Percentiles rank a stretch among this genome's conserved stretches.
Evolutionary conservation across 331 rosid genomes (phyloP).

Genomic region (Pyracantha coccinea): DNA sequence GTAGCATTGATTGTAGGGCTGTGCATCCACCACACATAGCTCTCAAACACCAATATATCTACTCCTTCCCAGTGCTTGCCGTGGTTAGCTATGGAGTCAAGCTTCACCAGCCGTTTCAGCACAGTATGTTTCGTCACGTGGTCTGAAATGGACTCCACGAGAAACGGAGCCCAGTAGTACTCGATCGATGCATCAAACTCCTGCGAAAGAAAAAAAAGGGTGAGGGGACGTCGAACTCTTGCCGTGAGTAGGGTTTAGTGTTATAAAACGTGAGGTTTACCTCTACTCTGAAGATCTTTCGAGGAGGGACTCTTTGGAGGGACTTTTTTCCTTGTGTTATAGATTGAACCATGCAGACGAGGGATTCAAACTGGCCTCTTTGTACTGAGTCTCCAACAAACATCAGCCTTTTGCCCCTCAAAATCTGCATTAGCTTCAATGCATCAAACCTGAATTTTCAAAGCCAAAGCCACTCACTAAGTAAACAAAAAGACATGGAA

Average conservation of each 20-base stretch:
- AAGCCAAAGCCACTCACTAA: background rate
- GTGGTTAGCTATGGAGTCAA: constrained; percentile 67
- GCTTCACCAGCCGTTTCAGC: constrained; percentile 58
- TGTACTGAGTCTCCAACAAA: constrained; percentile 81
- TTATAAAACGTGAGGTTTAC: constrained; percentile 11
- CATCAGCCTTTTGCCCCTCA: constrained; percentile 77
- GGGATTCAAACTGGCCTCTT: constrained; percentile 73
- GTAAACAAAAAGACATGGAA: background rate
- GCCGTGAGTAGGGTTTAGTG: background rate
- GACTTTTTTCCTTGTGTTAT: constrained; percentile 1
- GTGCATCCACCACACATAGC: constrained; percentile 93
- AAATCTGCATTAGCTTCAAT: constrained; percentile 60
- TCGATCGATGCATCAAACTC: no score
- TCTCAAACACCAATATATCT: constrained; percentile 81
- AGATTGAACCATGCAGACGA: no score
- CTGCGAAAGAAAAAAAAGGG: background rate
- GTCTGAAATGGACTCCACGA: constrained; percentile 85
- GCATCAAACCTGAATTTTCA: constrained; percentile 60
- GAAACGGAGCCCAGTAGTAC: constrained; percentile 81
- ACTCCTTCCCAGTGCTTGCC: constrained; percentile 83
- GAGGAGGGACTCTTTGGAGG: constrained; percentile 68
- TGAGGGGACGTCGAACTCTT: background rate
- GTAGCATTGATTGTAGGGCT: constrained; percentile 73
- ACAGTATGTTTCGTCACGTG: constrained; percentile 86
- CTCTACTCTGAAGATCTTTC: constrained; percentile 69